These are phyloP conservation scores for Fragaria iinumae DNA, from an alignment of 306 rosid genomes.

Conservation along the genomic window DNA sequence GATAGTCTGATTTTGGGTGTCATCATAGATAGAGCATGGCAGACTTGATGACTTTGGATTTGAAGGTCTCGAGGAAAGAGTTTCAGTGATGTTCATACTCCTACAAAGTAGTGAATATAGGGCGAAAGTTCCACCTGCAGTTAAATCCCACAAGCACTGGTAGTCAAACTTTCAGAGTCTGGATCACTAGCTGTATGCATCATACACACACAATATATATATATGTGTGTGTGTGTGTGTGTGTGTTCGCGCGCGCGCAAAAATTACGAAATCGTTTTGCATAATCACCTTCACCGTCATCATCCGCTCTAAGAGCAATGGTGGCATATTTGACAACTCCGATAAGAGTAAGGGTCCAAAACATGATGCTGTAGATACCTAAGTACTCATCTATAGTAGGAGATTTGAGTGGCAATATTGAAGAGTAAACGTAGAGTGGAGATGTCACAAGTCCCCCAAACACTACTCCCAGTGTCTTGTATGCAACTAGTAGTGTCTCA, in stretches of 20 bases:
- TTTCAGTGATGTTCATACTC: conserved; percentile 51
- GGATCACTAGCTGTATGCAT: background rate
- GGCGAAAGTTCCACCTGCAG: conserved; percentile 83
- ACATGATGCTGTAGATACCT: conserved; percentile 72
- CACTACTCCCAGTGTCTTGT: conserved; percentile 72
- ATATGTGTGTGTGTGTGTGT: too few species aligned
- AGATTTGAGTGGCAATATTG: conserved; percentile 57
- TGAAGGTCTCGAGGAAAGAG: conserved; percentile 42
- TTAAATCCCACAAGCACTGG: too few species aligned
- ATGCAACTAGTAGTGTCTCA: conserved; percentile 48
- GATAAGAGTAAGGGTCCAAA: conserved; percentile 77
- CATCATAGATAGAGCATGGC: conserved; percentile 8
- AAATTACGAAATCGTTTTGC: background rate
- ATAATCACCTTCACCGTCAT: conserved; percentile 68
- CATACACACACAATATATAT: too few species aligned
- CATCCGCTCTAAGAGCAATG: conserved; percentile 69
- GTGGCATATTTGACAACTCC: conserved; percentile 70
- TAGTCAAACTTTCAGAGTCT: too few species aligned
- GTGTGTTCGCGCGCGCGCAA: too few species aligned
- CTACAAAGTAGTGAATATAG: conserved; percentile 73
- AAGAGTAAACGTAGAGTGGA: conserved; percentile 80
- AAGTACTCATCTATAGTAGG: conserved; percentile 74
- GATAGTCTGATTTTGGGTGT: conserved; percentile 28
- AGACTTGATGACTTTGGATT: conserved; percentile 21
- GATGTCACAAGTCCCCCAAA: conserved; percentile 83